These are phyloP conservation scores for Tolypocladium album DNA, from an alignment of 2,329 filamentous ascomycete genomes.

Conservation along the genomic window DNA sequence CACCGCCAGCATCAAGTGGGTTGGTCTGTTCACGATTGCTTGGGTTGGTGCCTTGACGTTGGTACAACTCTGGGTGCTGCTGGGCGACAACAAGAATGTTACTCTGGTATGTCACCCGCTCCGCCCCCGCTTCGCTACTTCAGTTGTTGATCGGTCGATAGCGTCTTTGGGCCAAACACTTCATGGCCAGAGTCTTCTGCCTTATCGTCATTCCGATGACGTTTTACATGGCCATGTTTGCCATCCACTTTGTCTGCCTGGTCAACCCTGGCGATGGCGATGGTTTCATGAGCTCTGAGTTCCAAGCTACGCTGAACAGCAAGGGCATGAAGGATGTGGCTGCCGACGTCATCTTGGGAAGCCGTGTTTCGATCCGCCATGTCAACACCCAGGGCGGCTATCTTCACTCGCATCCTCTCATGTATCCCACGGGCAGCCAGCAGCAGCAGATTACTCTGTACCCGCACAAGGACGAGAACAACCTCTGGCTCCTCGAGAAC, in stretches of 20 bases:
- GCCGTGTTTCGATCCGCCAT: constrained; percentile 76
- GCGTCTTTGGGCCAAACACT: constrained; percentile 85
- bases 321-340: constrained; percentile 95
- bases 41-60: constrained; percentile 91
- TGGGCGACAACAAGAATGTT: constrained; percentile 80
- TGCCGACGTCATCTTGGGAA: constrained; percentile 83
- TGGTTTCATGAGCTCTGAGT: constrained; percentile 99
- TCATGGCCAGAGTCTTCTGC: constrained; percentile 83
- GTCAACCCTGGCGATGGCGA: constrained; percentile 94
- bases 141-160: constrained; percentile 17
- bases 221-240: constrained; percentile 97
- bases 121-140: background rate
- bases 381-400: constrained; percentile 97
- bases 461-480: constrained; percentile 98
- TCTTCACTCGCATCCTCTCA: constrained; percentile 89
- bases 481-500: constrained; percentile 88
- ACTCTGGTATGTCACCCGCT: constrained; percentile 49
- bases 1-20: constrained; percentile 96
- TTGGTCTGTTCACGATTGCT: constrained; percentile 94
- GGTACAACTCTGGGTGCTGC: constrained; percentile 87
- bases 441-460: constrained; percentile 98
- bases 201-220: constrained; percentile 77
- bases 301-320: constrained; percentile 92
- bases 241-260: constrained; percentile 88
- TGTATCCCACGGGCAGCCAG: constrained; percentile 96